Conservation (phyloP, 116 monocot species). For the Cymodocea nodosa region DNA sequence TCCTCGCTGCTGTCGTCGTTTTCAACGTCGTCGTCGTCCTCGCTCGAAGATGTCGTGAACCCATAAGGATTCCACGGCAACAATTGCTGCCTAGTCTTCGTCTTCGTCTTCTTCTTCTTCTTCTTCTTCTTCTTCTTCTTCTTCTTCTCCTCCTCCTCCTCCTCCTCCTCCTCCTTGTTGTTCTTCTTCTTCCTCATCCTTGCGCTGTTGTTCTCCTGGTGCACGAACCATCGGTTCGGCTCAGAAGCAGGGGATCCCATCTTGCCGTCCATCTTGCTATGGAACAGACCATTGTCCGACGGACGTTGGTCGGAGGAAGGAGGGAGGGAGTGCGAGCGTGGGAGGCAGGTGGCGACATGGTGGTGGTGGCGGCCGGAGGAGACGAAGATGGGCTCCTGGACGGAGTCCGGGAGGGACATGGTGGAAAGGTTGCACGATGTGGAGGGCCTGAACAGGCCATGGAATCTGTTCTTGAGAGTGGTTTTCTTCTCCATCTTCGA, state of each 20-base stretch:
- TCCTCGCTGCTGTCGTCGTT: conserved; percentile 8
- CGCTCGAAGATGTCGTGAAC: conserved; percentile 13
- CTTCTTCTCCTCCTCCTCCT: too few species aligned
- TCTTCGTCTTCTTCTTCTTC: conserved; percentile 1
- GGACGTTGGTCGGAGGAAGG: background rate
- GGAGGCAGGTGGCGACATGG: background rate
- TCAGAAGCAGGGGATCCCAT: too few species aligned
- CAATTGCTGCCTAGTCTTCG: too few species aligned
- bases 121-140: background rate
- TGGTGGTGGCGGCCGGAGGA: background rate
- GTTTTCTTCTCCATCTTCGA: too few species aligned
- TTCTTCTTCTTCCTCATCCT: background rate
- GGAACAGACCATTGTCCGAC: conserved; percentile 9
- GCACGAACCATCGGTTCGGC: too few species aligned
- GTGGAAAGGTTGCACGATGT: too few species aligned
- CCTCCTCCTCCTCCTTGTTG: too few species aligned
- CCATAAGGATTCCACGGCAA: conserved; percentile 13
- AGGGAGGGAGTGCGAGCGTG: conserved; percentile 17
- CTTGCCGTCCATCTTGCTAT: background rate
- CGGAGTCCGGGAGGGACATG: too few species aligned
- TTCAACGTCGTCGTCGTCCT: background rate
- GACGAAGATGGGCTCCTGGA: too few species aligned
- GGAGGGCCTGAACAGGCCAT: too few species aligned
- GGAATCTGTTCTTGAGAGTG: too few species aligned
- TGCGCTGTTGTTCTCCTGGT: background rate